Percentiles rank a stretch among this genome's conserved stretches.
Evolutionary conservation across 1,284 basidiomycete genomes (phyloP).

Genomic region (Kalmanozyma brasiliensis): DNA sequence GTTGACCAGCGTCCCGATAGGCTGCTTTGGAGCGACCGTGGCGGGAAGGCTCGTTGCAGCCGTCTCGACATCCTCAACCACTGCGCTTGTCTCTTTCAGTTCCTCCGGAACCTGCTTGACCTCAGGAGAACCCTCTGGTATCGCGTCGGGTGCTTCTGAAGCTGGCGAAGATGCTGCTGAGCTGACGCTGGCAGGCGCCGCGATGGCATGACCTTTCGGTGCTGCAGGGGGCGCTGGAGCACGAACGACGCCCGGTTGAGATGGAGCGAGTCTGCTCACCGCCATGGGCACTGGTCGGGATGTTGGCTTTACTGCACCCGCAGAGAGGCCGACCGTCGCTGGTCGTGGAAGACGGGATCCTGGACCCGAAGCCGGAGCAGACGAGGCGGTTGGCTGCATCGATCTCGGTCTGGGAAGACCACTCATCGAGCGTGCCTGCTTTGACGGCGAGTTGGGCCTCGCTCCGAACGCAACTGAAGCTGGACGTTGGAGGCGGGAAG

Average conservation of each 20-base stretch:
- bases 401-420: slow-evolving; percentile 33
- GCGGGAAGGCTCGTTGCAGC: not conserved
- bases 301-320: slow-evolving; percentile 1
- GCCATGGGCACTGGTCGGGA: slow-evolving; percentile 40
- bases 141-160: slow-evolving; percentile 1
- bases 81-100: not conserved
- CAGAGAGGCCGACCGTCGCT: slow-evolving; percentile 11
- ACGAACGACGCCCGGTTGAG: slow-evolving; percentile 12
- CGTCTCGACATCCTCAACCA: not conserved
- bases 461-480: slow-evolving; percentile 21
- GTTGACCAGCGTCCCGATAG: not conserved
- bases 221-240: not conserved
- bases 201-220: not conserved
- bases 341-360: slow-evolving; percentile 39
- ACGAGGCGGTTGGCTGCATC: slow-evolving; percentile 1
- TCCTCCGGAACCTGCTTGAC: not conserved
- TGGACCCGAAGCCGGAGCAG: slow-evolving; percentile 11
- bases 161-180: not conserved
- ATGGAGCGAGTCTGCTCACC: slow-evolving; percentile 29
- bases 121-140: not conserved
- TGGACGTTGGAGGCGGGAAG: slow-evolving; percentile 25
- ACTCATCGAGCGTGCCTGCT: slow-evolving; percentile 24
- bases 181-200: not conserved
- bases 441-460: slow-evolving; percentile 21
- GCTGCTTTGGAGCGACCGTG: not conserved